Conservation (phyloP, 1,284 basidiomycete genomes). For the Sanghuangporus sanghuang region DNA sequence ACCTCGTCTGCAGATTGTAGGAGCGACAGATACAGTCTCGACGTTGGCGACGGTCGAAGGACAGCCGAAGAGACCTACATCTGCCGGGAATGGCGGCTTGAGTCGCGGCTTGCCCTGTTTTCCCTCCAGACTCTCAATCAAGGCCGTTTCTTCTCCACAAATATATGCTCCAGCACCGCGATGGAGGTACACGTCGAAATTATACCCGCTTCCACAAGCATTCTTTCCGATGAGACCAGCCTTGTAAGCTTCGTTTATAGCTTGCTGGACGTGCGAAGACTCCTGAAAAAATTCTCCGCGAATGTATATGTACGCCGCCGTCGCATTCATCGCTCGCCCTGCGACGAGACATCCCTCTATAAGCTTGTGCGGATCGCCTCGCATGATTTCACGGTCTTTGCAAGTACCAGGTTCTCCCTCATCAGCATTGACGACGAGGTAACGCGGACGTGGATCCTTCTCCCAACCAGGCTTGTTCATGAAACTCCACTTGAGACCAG, state of each 20-base stretch:
- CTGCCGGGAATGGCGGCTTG: constrained; percentile 99
- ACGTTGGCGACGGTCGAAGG: constrained; percentile 98
- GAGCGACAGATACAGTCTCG: constrained; percentile 96
- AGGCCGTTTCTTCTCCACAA: constrained; percentile 97
- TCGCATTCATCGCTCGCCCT: constrained; percentile 98
- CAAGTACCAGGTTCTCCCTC: constrained; percentile 99
- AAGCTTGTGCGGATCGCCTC: constrained; percentile 97
- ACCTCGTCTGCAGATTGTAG: constrained; percentile 93
- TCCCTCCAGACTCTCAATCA: constrained; percentile 95
- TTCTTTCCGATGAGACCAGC: constrained; percentile 91
- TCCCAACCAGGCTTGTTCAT: constrained; percentile 99
- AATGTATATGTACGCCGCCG: constrained; percentile 97
- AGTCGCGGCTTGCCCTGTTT: constrained; percentile 98
- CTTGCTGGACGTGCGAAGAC: constrained; percentile 88
- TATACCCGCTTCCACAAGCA: constrained; percentile 89
- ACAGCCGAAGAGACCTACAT: constrained; percentile 95
- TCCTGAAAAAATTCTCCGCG: constrained; percentile 98
- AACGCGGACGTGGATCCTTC: constrained; percentile 89
- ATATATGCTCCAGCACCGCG: constrained; percentile 98
- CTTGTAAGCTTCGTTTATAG: constrained; percentile 93
- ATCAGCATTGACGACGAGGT: constrained; percentile 97
- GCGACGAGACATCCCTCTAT: constrained; percentile 97
- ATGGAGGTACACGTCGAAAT: constrained; percentile 96
- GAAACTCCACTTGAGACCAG: constrained; percentile 97
- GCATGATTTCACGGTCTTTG: constrained; percentile 97